Base-by-base conservation (phyloP, 768 basidiomycete genomes). In the Pulveroboletus sp. region DNA sequence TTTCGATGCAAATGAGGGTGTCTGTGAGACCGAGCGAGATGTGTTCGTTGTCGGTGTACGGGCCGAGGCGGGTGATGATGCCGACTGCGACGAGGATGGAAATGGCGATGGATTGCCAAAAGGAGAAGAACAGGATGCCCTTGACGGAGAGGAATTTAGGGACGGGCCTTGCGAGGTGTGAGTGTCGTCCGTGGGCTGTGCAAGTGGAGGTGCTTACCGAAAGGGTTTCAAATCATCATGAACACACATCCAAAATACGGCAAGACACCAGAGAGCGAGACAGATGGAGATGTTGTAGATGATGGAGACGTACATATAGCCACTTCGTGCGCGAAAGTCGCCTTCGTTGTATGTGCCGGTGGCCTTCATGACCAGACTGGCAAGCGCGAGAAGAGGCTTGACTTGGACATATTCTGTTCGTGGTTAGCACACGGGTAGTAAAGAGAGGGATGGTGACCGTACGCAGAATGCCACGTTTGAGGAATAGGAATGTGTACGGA, bases 91-190 rank as follows among this genome's bases (percentile, higher is more conserved):
- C 95, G n/a, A 97, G 78, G 59, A 89, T 79, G 26, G 93, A 93
- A 43, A 99, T 80, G 39, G 62, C 80, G 43, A 95, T 79, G 19
- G 88, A 83, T 66, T 99, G 96, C 96, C 96, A 99, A 73, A 99
- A 99, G 2, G 90, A 93, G 69, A 96, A 95, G 76, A 97, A 97
- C 19, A 99, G 77, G 57, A 99, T 93, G 38, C 95, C 95, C 65
- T 99, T 99, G 58, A 99, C 93, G 64, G 93, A 99, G 23, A 98
- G 83, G 70, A 99, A 99, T 68, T 99, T 99, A 3, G 96, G 93
- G 57, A 94, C 81, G 0, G 93, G 93, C 11, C 95, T 86, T 59
- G 31, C 22, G 9, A 19, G 17, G 23, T 0, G 54, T 49, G 23
- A 54, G 43, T 38, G 5, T 13, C 27, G 12, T 29, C 6, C 6